These are phyloP conservation scores for Rhododendron simsii DNA, from an alignment of 148 eudicot species.

Conservation along the genomic window DNA sequence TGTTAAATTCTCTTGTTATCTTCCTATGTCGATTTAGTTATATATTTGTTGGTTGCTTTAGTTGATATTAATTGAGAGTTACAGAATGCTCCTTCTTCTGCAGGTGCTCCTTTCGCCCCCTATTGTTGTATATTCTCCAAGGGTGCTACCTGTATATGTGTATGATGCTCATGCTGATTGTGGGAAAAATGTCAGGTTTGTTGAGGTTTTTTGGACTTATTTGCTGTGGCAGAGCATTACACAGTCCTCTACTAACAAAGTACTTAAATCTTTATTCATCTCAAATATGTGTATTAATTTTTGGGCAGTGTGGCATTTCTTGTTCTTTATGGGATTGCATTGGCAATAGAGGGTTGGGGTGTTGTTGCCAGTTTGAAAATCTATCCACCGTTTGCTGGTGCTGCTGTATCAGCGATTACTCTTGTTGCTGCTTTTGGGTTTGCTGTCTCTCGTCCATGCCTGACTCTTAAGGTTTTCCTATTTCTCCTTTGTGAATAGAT, in stretches of 20 bases:
- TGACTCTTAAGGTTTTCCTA: slow-evolving; percentile 79
- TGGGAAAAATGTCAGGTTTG: slow-evolving; percentile 97
- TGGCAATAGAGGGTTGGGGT: slow-evolving; percentile 99
- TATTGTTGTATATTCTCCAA: slow-evolving; percentile 93
- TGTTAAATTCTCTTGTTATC: neutral
- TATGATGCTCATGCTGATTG: slow-evolving; percentile 99
- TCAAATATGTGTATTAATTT: slow-evolving; percentile 17
- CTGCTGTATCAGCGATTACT: slow-evolving; percentile 98
- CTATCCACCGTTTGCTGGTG: slow-evolving; percentile 97
- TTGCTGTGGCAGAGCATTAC: neutral
- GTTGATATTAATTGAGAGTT: slow-evolving; percentile 5
- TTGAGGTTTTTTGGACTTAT: slow-evolving; percentile 7
- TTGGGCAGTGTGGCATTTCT: slow-evolving; percentile 80
- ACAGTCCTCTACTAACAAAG: neutral
- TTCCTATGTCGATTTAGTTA: neutral
- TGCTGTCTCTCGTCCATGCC: slow-evolving; percentile 97
- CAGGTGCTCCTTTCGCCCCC: slow-evolving; percentile 99
- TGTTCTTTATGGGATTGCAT: slow-evolving; percentile 87
- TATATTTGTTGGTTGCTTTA: neutral
- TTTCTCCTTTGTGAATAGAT: slow-evolving; percentile 4
- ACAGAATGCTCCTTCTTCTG: slow-evolving; percentile 10
- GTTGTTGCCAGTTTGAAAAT: slow-evolving; percentile 96
- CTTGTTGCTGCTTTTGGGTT: slow-evolving; percentile 96
- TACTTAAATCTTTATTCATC: neutral
- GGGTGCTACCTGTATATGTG: slow-evolving; percentile 96